Evolutionary conservation across 2,329 filamentous ascomycete genomes (phyloP).

Genomic region (Cladophialophora exuberans): DNA sequence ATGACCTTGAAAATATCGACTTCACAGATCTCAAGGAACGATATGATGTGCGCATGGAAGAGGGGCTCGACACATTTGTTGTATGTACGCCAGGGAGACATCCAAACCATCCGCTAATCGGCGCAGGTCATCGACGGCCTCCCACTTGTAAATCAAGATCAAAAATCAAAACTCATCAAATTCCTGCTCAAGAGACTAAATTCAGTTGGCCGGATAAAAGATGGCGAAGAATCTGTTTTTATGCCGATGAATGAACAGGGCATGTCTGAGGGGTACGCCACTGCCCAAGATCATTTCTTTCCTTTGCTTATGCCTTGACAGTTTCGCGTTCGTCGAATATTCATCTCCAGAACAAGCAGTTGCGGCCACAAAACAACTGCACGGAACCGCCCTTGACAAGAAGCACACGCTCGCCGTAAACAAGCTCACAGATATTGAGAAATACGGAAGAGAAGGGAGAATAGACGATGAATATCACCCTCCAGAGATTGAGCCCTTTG

Average conservation of each 20-base stretch:
- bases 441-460: slow-evolving; percentile 90
- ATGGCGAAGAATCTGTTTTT: slow-evolving; percentile 82
- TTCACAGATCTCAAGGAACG: slow-evolving; percentile 90
- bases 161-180: slow-evolving; percentile 92
- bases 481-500: slow-evolving; percentile 81
- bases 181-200: slow-evolving; percentile 94
- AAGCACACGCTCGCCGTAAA: slow-evolving; percentile 94
- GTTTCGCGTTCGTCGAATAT: slow-evolving; percentile 97
- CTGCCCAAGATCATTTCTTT: background rate
- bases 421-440: slow-evolving; percentile 97
- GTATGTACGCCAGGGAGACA: slow-evolving; percentile 14
- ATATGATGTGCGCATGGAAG: slow-evolving; percentile 93
- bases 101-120: slow-evolving; percentile 9
- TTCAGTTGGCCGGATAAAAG: slow-evolving; percentile 69
- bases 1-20: slow-evolving; percentile 91
- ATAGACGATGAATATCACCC: slow-evolving; percentile 87
- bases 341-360: slow-evolving; percentile 86
- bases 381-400: slow-evolving; percentile 89
- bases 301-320: slow-evolving; percentile 41
- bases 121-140: slow-evolving; percentile 80
- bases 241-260: slow-evolving; percentile 92
- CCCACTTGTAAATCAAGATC: slow-evolving; percentile 84
- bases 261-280: slow-evolving; percentile 77
- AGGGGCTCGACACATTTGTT: slow-evolving; percentile 94
- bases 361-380: slow-evolving; percentile 84